Evolutionary conservation across 2,329 filamentous ascomycete species (phyloP).

Genomic region (Phyllosticta citribraziliensis): DNA sequence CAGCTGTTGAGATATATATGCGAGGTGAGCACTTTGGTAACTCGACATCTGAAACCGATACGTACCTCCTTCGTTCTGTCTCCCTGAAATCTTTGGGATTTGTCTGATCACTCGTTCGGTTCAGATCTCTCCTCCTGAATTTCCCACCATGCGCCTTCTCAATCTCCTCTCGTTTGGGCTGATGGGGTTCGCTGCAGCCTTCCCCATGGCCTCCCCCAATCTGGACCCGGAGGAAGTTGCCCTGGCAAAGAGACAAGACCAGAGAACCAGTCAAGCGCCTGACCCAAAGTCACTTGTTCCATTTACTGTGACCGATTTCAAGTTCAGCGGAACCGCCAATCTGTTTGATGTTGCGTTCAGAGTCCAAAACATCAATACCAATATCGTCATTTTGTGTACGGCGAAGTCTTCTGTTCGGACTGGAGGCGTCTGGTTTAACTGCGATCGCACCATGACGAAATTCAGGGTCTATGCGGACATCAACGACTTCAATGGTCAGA

Average conservation of each 20-base stretch:
- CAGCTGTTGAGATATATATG: background rate
- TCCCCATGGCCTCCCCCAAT: background rate
- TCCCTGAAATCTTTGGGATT: background rate
- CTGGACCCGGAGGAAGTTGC: background rate
- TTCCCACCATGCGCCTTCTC: background rate
- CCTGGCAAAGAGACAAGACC: background rate
- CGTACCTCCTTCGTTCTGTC: background rate
- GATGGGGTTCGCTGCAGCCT: background rate
- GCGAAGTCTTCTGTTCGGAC: background rate
- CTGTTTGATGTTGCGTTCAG: background rate
- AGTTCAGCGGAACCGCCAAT: background rate
- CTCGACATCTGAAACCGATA: background rate
- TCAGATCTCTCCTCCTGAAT: background rate
- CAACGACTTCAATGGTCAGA: background rate
- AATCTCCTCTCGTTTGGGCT: background rate
- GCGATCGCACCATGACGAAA: background rate
- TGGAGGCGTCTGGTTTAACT: background rate
- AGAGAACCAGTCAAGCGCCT: background rate
- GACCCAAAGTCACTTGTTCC: background rate
- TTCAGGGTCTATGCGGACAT: background rate
- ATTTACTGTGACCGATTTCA: background rate
- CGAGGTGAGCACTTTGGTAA: background rate
- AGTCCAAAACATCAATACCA: background rate
- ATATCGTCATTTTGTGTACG: background rate
- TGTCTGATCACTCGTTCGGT: background rate